Conservation (phyloP, 164 flowering plant genomes). For the Annona cherimola region DNA sequence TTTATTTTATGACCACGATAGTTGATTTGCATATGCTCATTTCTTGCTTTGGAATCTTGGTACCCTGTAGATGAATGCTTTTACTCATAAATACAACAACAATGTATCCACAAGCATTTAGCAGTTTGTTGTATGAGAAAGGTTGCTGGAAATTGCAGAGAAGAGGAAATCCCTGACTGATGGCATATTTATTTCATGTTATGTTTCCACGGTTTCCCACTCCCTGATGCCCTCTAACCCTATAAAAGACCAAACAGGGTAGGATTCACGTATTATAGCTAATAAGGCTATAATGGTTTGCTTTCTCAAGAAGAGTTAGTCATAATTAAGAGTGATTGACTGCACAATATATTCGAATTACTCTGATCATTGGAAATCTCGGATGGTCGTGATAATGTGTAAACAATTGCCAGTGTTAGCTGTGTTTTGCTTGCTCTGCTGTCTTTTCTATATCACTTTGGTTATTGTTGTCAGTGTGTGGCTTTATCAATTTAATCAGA, state of each 20-base stretch:
- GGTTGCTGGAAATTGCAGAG: no score
- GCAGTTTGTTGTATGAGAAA: background rate
- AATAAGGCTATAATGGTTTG: no score
- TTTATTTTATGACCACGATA: background rate
- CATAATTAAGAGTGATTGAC: no score
- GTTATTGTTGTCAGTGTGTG: background rate
- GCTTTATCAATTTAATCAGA: background rate
- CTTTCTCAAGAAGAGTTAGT: no score
- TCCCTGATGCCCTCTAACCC: background rate
- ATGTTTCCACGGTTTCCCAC: background rate
- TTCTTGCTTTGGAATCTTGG: background rate
- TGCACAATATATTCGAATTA: no score
- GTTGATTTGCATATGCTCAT: background rate
- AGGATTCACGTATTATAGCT: no score
- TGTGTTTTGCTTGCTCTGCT: no score
- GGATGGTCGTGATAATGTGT: no score
- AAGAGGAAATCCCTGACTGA: background rate
- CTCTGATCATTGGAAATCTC: no score
- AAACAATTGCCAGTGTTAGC: no score
- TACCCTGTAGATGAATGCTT: background rate
- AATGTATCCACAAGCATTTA: background rate
- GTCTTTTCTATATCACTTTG: background rate
- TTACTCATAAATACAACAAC: background rate
- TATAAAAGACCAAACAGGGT: background rate
- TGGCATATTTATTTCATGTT: background rate